A percentile compares a stretch with the other conserved stretches of the same genome.
These are phyloP conservation scores for Sporothrix schenckii DNA, from an alignment of 2,329 filamentous ascomycete genomes.

Conservation along the genomic window DNA sequence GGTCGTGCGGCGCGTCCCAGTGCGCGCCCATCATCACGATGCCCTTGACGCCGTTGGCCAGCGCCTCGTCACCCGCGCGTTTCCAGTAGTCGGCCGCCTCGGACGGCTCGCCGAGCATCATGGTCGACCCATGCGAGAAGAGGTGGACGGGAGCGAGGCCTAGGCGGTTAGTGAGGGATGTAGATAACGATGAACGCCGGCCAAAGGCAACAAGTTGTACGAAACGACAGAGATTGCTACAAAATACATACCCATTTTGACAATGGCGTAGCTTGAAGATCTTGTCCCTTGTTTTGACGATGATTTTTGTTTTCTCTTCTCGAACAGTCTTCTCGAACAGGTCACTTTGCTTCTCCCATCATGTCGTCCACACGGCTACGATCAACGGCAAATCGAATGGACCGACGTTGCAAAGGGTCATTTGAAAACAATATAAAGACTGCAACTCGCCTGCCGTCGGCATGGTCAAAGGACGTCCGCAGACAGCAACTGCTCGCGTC, in stretches of 20 bases:
- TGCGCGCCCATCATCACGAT: constrained; percentile 71
- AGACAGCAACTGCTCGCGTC: neutral
- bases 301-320: neutral
- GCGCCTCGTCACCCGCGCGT: constrained; percentile 63
- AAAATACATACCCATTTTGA: constrained; percentile 5
- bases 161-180: neutral
- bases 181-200: too few species aligned
- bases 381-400: neutral
- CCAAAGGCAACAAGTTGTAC: too few species aligned
- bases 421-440: neutral
- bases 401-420: neutral
- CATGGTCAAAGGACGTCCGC: neutral
- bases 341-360: neutral
- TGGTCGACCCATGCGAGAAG: constrained; percentile 71
- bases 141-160: constrained; percentile 59
- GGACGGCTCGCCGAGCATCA: constrained; percentile 70
- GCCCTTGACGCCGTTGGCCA: constrained; percentile 61
- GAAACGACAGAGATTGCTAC: neutral
- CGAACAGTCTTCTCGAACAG: neutral
- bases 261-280: neutral
- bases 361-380: neutral
- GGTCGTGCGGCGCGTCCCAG: constrained; percentile 61
- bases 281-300: too few species aligned
- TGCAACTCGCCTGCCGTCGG: neutral
- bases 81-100: constrained; percentile 67